phyloP scores from a whole-genome alignment of 2,329 filamentous ascomycete species.

The Cryoendolithus antarcticus region DNA sequence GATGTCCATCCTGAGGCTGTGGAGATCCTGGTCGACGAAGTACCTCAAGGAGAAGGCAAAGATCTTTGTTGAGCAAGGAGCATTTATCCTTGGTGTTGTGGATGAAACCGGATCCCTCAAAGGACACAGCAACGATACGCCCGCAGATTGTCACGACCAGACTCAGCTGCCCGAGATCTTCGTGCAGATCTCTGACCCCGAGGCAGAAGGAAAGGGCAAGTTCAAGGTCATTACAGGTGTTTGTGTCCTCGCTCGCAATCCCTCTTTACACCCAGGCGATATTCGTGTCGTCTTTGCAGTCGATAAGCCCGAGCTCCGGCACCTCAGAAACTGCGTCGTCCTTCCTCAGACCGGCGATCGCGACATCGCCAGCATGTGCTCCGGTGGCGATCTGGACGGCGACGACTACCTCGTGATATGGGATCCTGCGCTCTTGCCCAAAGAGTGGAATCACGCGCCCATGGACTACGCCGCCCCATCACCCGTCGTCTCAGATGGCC shows the following conservation, averaged over 20 bases:
- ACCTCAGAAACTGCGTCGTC: conserved; percentile 76
- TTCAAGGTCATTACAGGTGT: conserved; percentile 60
- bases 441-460: conserved; percentile 56
- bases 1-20: conserved; percentile 64
- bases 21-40: conserved; percentile 82
- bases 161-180: conserved; percentile 71
- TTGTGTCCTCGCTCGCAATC: conserved; percentile 81
- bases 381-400: conserved; percentile 87
- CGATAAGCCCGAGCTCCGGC: conserved; percentile 56
- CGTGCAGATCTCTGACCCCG: conserved; percentile 57
- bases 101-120: conserved; percentile 70
- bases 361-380: conserved; percentile 86
- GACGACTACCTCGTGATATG: conserved; percentile 94
- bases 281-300: conserved; percentile 79
- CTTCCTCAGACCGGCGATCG: conserved; percentile 73
- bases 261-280: conserved; percentile 86
- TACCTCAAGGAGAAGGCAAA: conserved; percentile 85
- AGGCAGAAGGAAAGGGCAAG: conserved; percentile 26
- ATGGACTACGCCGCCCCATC: conserved; percentile 61
- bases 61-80: conserved; percentile 68
- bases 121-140: conserved; percentile 48
- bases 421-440: conserved; percentile 63
- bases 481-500: conserved; percentile 43
- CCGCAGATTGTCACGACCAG: conserved; percentile 32
- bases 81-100: conserved; percentile 76